Percentiles rank a stretch among this genome's conserved stretches.
phyloP scores from a whole-genome alignment of 345 rosid species.

The Microcos paniculata region DNA sequence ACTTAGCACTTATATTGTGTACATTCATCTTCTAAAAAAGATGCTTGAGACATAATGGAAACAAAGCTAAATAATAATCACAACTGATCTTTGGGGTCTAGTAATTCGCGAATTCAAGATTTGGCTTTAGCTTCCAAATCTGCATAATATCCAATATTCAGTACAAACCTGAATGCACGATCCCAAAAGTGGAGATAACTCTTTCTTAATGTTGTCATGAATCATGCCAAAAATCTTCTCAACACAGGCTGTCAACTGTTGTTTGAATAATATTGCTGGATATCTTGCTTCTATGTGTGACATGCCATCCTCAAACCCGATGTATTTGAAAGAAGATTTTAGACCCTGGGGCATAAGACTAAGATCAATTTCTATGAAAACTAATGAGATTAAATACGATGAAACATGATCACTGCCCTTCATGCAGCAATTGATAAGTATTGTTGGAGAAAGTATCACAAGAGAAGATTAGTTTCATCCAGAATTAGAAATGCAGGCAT shows the following conservation, averaged over 20 bases:
- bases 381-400: neutral
- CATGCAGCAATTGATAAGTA: neutral
- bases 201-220: conserved; percentile 94
- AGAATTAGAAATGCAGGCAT: neutral
- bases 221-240: conserved; percentile 98
- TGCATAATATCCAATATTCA: conserved; percentile 7
- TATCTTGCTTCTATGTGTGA: conserved; percentile 94
- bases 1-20: neutral
- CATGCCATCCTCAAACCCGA: conserved; percentile 68
- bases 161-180: conserved; percentile 83
- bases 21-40: neutral
- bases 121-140: conserved; percentile 4
- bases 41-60: neutral
- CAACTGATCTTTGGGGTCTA: too few relatives aligned
- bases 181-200: conserved; percentile 73
- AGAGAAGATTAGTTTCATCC: neutral
- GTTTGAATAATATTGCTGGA: conserved; percentile 91
- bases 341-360: conserved; percentile 50
- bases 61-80: neutral
- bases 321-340: conserved; percentile 76
- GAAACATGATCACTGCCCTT: neutral
- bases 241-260: conserved; percentile 94
- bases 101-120: neutral
- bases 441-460: too few relatives aligned
- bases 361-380: conserved; percentile 18